These are phyloP conservation scores for Sphaceloma murrayae DNA, from an alignment of 2,329 filamentous ascomycete genomes.

Conservation along the genomic window DNA sequence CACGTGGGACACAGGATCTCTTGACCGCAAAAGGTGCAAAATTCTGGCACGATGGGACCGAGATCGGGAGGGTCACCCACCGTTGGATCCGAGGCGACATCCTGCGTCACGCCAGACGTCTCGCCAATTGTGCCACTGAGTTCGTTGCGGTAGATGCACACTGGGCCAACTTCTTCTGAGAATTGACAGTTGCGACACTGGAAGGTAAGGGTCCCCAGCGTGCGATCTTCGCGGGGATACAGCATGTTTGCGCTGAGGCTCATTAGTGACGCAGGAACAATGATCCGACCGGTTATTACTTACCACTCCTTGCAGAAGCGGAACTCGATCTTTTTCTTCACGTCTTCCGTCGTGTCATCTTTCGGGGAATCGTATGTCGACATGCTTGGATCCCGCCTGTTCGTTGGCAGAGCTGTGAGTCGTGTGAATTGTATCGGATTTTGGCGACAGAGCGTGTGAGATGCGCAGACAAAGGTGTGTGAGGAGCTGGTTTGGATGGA, in stretches of 20 bases:
- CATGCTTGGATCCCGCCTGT: conserved; percentile 22
- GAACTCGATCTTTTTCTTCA: conserved; percentile 73
- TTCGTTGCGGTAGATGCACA: conserved; percentile 92
- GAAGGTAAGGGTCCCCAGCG: conserved; percentile 78
- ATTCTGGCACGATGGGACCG: conserved; percentile 30
- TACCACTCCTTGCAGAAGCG: conserved; percentile 96
- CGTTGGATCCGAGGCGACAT: conserved; percentile 96
- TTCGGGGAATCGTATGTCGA: conserved; percentile 27
- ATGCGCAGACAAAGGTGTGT: background rate
- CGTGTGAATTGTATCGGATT: no score
- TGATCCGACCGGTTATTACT: no score
- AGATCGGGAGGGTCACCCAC: conserved; percentile 53
- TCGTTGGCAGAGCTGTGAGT: no score
- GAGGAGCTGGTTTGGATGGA: no score
- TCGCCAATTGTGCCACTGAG: conserved; percentile 86
- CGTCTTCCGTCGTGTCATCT: conserved; percentile 29
- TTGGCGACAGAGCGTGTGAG: no score
- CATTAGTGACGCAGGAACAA: no score
- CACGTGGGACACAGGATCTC: conserved; percentile 47
- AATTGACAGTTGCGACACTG: conserved; percentile 93
- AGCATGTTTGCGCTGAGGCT: conserved; percentile 76
- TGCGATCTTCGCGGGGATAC: conserved; percentile 89
- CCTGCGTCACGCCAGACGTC: conserved; percentile 93
- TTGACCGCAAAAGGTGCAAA: conserved; percentile 51
- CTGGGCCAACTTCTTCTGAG: conserved; percentile 73